Base-by-base conservation (phyloP, 2,329 filamentous ascomycete species). In the Lojkania enalia region DNA sequence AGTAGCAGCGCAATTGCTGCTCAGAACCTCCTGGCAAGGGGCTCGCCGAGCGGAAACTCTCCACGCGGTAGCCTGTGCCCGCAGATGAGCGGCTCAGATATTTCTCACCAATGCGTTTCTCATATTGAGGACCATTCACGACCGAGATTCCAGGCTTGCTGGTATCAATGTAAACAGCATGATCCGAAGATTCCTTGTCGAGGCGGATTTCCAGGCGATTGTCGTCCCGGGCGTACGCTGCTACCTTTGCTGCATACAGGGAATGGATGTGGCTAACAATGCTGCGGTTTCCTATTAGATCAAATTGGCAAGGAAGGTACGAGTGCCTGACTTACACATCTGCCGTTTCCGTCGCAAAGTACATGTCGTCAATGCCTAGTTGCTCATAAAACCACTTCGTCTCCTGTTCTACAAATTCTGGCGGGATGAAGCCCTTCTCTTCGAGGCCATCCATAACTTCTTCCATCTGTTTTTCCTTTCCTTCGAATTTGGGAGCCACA, bases 161-260 rank as follows among this genome's bases (percentile, higher is more conserved):
- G 43, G 94, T 99, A 70, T 99, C 94, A 58, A 99, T 97, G 75
- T 97, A 99, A 65, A 97, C 95, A 48, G 94, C 94, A 66, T 97
- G 94, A 69, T 97, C 94, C 47, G 80, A 76, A 16, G 90, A 90
- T 74, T 99, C 94, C 82, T 96, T 96, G 69, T 97, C 92, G 31
- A 99, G 77, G 52, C 91, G 84, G 60, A 99, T 96, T 74, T 97
- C 91, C 61, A 97, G 82, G 57, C 86, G 86, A 78, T 95, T 95
- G 74, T 97, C 92, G 70, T 95, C 88, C 45, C 94, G 85, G 25
- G 92, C 90, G 68, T 88, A 94, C 6, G 94, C 91, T 27, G 94
- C 94, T 35, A 97, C 85, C 76, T 97, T 97, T 69, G 92, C 94
- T 42, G 94, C 94, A 67, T 97, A 99, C 37, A 99, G 83, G 9